These are phyloP conservation scores for Paraphaeosphaeria minitans DNA, from an alignment of 2,329 filamentous ascomycete genomes.

Conservation along the genomic window DNA sequence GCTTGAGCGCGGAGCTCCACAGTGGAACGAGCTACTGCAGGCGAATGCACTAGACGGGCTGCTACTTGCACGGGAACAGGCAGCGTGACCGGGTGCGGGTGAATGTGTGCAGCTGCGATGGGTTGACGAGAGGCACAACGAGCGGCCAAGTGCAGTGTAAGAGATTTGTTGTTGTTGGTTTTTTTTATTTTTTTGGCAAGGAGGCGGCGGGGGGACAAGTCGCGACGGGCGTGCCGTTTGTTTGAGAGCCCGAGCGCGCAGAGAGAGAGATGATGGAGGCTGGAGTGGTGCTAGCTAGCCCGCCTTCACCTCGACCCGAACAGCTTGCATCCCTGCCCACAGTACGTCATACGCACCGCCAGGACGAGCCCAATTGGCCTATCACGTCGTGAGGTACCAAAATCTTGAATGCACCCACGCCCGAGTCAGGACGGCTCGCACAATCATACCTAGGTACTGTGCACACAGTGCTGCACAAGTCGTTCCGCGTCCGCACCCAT, in stretches of 20 bases:
- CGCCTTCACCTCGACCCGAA: constrained; percentile 15
- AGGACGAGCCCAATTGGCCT: constrained; percentile 10
- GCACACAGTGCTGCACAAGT: no score
- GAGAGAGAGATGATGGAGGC: constrained; percentile 23
- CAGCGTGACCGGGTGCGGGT: not conserved
- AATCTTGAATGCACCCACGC: not conserved
- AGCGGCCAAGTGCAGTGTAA: constrained; percentile 15
- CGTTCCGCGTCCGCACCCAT: no score
- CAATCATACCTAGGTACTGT: no score
- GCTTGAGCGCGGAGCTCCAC: constrained; percentile 21
- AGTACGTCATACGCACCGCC: constrained; percentile 24
- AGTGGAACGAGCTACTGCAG: constrained; percentile 26
- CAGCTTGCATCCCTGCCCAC: constrained; percentile 20
- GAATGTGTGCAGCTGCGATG: constrained; percentile 1
- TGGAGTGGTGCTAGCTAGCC: constrained; percentile 22
- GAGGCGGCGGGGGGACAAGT: constrained; percentile 10
- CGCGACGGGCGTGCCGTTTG: constrained; percentile 18
- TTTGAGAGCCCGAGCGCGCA: constrained; percentile 24
- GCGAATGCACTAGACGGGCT: constrained; percentile 36
- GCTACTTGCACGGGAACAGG: constrained; percentile 18
- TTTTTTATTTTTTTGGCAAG: no score
- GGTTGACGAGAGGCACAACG: constrained; percentile 16
- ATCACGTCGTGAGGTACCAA: constrained; percentile 7
- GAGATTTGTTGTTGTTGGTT: no score
- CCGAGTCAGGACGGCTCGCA: constrained; percentile 3